Conservation (phyloP, 2,329 filamentous ascomycete genomes). For the Fusarium sp. region DNA sequence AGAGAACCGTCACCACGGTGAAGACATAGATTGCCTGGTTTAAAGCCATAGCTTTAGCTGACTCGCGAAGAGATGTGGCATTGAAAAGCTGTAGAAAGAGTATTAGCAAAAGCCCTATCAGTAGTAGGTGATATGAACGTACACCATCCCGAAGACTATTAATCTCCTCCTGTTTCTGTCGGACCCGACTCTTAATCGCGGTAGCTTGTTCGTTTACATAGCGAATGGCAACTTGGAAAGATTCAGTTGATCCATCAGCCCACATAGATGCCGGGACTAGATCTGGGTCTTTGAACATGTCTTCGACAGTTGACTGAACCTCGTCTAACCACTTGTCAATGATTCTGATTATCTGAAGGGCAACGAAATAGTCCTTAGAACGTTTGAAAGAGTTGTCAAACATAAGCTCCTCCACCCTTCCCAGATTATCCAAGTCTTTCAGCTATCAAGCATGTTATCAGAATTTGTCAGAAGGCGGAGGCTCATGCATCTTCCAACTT, state of each 20-base stretch:
- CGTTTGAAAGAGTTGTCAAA: not conserved
- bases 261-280: fast-evolving
- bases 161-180: fast-evolving
- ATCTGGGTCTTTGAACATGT: fast-evolving
- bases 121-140: fast-evolving
- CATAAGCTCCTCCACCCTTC: fast-evolving
- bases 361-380: not conserved
- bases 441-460: not conserved
- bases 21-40: not conserved
- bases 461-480: too few species aligned
- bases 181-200: fast-evolving
- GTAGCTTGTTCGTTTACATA: fast-evolving
- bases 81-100: not conserved
- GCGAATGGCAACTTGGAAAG: not conserved
- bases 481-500: fast-evolving
- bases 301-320: fast-evolving
- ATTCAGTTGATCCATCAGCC: too few species aligned
- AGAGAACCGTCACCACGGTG: not conserved
- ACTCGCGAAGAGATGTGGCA: not conserved
- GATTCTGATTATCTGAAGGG: fast-evolving
- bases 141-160: not conserved
- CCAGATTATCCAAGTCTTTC: fast-evolving
- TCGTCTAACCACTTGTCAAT: not conserved
- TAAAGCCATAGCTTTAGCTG: not conserved
- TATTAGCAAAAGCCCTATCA: fast-evolving